Percentiles rank a stretch among this genome's conserved stretches.
phyloP scores from a whole-genome alignment of 768 basidiomycete species.

The Albatrellus ellisii region DNA sequence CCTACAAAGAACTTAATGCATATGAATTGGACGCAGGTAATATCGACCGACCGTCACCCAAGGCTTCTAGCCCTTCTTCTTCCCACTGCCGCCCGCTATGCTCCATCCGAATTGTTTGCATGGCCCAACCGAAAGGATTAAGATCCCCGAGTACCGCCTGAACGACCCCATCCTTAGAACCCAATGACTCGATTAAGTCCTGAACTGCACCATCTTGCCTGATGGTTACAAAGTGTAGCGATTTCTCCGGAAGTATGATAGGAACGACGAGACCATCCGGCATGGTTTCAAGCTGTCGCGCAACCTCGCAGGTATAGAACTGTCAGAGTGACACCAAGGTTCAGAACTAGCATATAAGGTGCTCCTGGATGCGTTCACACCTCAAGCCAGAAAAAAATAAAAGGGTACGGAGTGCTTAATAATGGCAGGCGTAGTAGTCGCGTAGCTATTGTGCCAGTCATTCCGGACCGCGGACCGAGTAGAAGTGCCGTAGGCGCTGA shows the following conservation, averaged over 20 bases:
- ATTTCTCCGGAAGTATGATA: constrained; percentile 40
- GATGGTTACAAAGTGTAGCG: constrained; percentile 51
- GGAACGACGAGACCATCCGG: constrained; percentile 41
- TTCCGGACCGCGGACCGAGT: too few species aligned
- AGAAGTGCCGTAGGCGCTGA: too few species aligned
- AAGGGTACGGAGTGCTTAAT: too few species aligned
- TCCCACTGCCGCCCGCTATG: constrained; percentile 52
- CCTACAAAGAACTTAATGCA: constrained; percentile 26
- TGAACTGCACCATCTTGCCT: constrained; percentile 37
- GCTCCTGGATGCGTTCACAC: too few species aligned
- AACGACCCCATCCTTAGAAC: constrained; percentile 34
- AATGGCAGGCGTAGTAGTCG: too few species aligned
- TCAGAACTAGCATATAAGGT: too few species aligned
- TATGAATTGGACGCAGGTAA: not conserved
- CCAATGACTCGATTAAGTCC: constrained; percentile 44
- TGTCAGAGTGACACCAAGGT: too few species aligned
- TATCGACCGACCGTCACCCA: constrained; percentile 43
- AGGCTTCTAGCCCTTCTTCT: constrained; percentile 49
- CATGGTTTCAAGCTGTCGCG: constrained; percentile 25
- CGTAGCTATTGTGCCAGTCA: too few species aligned
- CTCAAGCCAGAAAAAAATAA: too few species aligned
- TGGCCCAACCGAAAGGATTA: constrained; percentile 48
- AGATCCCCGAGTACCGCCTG: constrained; percentile 44
- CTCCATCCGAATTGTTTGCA: constrained; percentile 52
- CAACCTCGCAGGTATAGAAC: too few species aligned